Conservation (phyloP, 345 rosid species). For the Combretum micranthum region DNA sequence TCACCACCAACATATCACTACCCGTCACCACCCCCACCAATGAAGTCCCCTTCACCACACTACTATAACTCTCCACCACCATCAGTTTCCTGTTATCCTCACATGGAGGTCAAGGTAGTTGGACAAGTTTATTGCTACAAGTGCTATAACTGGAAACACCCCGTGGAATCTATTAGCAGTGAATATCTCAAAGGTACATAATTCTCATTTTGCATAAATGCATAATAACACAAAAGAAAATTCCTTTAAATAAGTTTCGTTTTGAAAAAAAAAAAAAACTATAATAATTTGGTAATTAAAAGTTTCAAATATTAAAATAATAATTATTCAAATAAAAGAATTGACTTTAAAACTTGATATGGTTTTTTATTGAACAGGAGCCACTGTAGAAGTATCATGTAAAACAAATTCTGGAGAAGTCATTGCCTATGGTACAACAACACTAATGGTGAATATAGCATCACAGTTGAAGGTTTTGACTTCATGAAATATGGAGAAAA, state of each 20-base stretch:
- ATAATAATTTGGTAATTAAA: too few relatives aligned
- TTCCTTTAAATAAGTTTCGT: too few relatives aligned
- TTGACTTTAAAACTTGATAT: too few relatives aligned
- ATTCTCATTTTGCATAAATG: neutral
- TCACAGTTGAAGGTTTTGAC: slow-evolving; percentile 14
- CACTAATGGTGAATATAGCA: slow-evolving; percentile 41
- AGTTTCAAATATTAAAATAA: too few relatives aligned
- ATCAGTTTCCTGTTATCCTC: neutral
- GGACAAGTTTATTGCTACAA: slow-evolving; percentile 26
- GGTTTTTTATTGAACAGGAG: slow-evolving; percentile 9
- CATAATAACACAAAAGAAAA: neutral
- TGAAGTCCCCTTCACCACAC: neutral
- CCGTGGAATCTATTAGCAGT: slow-evolving; percentile 19
- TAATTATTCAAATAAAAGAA: too few relatives aligned
- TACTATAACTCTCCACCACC: slow-evolving; percentile 8
- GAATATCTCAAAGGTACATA: slow-evolving; percentile 27
- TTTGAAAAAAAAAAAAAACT: too few relatives aligned
- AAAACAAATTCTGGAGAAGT: slow-evolving; percentile 10
- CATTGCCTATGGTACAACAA: slow-evolving; percentile 31
- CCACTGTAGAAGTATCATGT: slow-evolving; percentile 24
- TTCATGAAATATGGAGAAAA: slow-evolving; percentile 18
- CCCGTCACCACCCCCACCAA: neutral
- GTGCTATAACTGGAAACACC: slow-evolving; percentile 9
- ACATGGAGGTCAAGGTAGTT: slow-evolving; percentile 23
- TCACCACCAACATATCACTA: slow-evolving; percentile 4